Evolutionary conservation across 2,329 filamentous ascomycete genomes (phyloP).

Genomic region (Claviceps monticola): DNA sequence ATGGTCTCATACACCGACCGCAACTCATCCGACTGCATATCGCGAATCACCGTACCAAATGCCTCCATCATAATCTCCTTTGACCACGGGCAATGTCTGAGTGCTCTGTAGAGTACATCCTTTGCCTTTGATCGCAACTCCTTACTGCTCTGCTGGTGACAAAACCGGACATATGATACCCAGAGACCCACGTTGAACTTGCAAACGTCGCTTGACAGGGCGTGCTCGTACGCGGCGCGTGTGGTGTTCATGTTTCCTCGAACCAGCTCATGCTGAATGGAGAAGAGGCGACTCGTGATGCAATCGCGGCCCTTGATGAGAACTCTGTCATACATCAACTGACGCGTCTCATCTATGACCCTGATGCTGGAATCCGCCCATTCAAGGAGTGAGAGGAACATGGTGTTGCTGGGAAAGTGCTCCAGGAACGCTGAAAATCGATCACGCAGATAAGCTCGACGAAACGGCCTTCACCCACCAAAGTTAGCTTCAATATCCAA

Average conservation of each 20-base stretch:
- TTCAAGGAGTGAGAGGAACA: conserved; percentile 60
- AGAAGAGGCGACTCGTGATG: conserved; percentile 31
- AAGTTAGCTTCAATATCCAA: background rate
- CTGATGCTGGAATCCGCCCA: conserved; percentile 60
- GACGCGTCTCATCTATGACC: conserved; percentile 64
- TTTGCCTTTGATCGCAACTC: conserved; percentile 28
- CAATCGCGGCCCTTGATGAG: conserved; percentile 26
- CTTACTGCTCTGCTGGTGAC: conserved; percentile 16
- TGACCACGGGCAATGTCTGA: conserved; percentile 34
- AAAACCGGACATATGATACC: conserved; percentile 36
- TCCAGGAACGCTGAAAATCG: conserved; percentile 46
- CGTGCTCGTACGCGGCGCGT: conserved; percentile 37
- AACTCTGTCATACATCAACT: conserved; percentile 42
- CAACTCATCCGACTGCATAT: conserved; percentile 34
- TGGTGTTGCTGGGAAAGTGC: conserved; percentile 60
- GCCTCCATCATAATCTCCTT: conserved; percentile 38
- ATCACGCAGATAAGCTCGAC: conserved; percentile 49
- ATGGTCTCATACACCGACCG: conserved; percentile 34
- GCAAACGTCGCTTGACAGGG: conserved; percentile 27
- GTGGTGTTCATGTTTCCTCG: conserved; percentile 35
- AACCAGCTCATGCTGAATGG: conserved; percentile 35
- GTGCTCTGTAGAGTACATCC: conserved; percentile 33
- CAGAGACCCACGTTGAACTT: conserved; percentile 31
- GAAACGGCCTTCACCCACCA: conserved; percentile 39
- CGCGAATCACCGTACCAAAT: conserved; percentile 29